Evolutionary conservation across 2,329 filamentous ascomycete genomes (phyloP).

Genomic region (Hypoxylon sp.): DNA sequence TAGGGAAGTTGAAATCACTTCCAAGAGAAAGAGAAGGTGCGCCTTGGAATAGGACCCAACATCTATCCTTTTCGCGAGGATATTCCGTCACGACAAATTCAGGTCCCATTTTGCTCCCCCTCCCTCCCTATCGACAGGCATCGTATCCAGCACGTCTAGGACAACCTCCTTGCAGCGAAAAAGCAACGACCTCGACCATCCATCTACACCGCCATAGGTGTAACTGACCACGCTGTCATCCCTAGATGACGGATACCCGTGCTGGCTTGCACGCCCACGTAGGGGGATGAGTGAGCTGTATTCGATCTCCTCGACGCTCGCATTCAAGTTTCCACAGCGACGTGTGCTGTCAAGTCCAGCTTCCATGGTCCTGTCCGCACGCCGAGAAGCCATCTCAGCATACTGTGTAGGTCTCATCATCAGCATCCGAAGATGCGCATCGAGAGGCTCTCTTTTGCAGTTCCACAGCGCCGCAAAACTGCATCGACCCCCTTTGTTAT

Average conservation of each 20-base stretch:
- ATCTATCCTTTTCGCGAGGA: not conserved
- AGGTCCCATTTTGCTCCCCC: not conserved
- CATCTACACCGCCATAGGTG: not conserved
- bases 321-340: not conserved
- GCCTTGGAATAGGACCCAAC: not conserved
- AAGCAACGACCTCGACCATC: conserved; percentile 5
- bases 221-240: not conserved
- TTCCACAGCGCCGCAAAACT: not conserved
- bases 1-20: not conserved
- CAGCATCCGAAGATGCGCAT: not conserved
- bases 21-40: not conserved
- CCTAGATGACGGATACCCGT: not conserved
- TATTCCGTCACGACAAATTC: not conserved
- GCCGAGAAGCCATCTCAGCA: conserved; percentile 15
- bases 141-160: not conserved
- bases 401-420: not conserved
- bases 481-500: not conserved
- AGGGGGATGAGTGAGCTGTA: conserved; percentile 5
- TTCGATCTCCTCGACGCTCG: conserved; percentile 7
- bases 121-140: not conserved
- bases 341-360: conserved; percentile 15
- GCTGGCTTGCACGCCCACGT: not conserved
- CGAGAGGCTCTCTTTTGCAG: not conserved
- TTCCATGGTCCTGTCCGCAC: conserved; percentile 6
- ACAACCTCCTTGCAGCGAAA: not conserved